Evolutionary conservation across 2,329 filamentous ascomycete species (phyloP).

Genomic region (Colletotrichum sp.): DNA sequence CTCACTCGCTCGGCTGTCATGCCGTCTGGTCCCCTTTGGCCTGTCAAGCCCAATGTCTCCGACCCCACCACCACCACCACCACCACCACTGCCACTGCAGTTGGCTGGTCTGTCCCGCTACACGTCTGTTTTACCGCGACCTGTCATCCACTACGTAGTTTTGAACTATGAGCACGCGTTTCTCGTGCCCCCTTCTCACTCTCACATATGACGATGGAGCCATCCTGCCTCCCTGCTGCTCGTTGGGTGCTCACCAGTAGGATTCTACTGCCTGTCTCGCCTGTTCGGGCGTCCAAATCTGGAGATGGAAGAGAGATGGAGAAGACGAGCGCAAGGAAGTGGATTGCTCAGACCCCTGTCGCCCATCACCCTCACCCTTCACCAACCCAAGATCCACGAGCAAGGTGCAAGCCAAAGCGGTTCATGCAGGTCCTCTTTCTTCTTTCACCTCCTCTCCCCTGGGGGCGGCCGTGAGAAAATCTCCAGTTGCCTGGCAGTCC

Average conservation of each 20-base stretch:
- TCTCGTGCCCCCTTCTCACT: background rate
- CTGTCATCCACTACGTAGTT: background rate
- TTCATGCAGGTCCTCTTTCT: slow-evolving; percentile 25
- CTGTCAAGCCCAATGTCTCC: background rate
- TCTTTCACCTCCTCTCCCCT: background rate
- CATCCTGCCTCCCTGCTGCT: slow-evolving; percentile 17
- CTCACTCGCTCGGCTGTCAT: background rate
- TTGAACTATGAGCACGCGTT: background rate
- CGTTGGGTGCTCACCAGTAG: slow-evolving; percentile 1
- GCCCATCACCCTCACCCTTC: slow-evolving; percentile 8
- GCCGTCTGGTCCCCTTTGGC: background rate
- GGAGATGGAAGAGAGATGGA: background rate
- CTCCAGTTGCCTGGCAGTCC: slow-evolving; percentile 14
- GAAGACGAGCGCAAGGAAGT: background rate
- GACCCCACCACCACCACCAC: slow-evolving; percentile 12
- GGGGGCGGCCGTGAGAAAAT: background rate
- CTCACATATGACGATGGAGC: background rate
- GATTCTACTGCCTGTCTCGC: slow-evolving; percentile 11
- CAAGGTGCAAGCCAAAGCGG: slow-evolving; percentile 6
- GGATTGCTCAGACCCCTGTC: slow-evolving; percentile 7
- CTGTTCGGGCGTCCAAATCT: slow-evolving; percentile 3
- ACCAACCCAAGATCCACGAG: slow-evolving; percentile 10
- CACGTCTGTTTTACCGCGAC: background rate
- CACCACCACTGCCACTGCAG: slow-evolving; percentile 6
- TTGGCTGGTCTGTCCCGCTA: background rate